Base-by-base conservation (phyloP, 108 stramenopile species). In the Skeletonema potamos region DNA sequence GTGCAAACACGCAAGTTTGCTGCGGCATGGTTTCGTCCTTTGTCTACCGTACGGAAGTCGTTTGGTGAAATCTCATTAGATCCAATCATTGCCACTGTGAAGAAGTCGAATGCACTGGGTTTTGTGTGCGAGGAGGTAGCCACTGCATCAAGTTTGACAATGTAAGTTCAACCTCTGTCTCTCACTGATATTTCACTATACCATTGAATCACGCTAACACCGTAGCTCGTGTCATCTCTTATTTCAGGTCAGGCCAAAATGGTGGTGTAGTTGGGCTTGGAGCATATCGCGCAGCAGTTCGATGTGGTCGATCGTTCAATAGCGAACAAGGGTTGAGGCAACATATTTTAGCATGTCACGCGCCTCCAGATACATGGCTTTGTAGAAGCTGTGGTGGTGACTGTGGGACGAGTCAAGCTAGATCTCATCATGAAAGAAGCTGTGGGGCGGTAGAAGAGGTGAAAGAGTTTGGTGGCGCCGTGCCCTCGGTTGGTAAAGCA, bases 321-420 rank as follows among this genome's bases (percentile, higher is more conserved):
- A 91, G 86, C 20, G 94, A 95, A 64, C 86, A 84, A 58, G 89
- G 89, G 11, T 73, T 95, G 36, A 84, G 87, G 41, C 91, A 92
- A 64, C 94, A 95, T 55, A 82, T 87, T 27, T 78, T 84, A 24
- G 81, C 89, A 13, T 77, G 75, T 3, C 94, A 95, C 67, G 94
- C 94, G 5, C 91, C 91, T 33, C 90, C 91, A 4, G 90, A 89
- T 66, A 92, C 94, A 18, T 95, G 94, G 94, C 81, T 92, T 20
- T 95, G 94, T 60, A 81, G 90, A 10, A 88, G 74, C 32, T 95
- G 94, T 69, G 86, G 87, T 30, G 76, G 55, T 17, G 94, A 95
- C 66, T 95, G 94, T 54, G 81, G 89, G 10, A 92, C 94, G 2
- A 89, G 87, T 66, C 87, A 87, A 48, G 86, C 89, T 20, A 70